phyloP scores from a whole-genome alignment of 768 basidiomycete species.

The Filobasidium floriforme region DNA sequence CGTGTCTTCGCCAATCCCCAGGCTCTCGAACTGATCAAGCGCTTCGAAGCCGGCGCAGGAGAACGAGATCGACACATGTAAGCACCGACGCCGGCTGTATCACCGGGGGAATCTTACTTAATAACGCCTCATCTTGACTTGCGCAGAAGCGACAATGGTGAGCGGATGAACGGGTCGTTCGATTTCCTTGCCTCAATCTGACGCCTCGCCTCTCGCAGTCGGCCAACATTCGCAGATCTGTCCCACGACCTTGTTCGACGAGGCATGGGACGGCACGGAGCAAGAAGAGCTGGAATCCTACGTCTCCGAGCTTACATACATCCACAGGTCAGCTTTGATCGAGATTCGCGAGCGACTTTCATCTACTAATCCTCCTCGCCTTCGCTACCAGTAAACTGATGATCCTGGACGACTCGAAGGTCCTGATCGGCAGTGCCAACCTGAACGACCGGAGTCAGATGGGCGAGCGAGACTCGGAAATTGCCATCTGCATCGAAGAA shows the following conservation, averaged over 20 bases:
- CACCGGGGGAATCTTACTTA: too few species aligned
- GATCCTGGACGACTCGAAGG: conserved; percentile 85
- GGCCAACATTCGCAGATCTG: conserved; percentile 70
- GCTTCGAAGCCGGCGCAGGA: conserved; percentile 63
- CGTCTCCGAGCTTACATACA: conserved; percentile 47
- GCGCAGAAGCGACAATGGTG: conserved; percentile 35
- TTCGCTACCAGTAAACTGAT: conserved; percentile 53
- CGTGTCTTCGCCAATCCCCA: not conserved
- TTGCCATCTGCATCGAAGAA: conserved; percentile 86
- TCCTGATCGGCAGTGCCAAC: conserved; percentile 93
- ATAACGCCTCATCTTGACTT: not conserved
- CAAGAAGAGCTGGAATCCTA: conserved; percentile 75
- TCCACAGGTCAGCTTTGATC: conserved; percentile 29
- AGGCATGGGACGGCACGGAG: conserved; percentile 74
- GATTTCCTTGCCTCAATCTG: not conserved
- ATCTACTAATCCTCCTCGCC: conserved; percentile 50
- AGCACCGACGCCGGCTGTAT: conserved; percentile 7
- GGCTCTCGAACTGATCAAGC: conserved; percentile 59
- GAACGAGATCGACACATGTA: conserved; percentile 37
- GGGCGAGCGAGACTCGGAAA: conserved; percentile 91
- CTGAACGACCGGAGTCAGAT: conserved; percentile 41
- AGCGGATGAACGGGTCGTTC: conserved; percentile 3
- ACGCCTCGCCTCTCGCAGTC: conserved; percentile 45
- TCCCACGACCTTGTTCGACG: conserved; percentile 57
- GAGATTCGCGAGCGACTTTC: conserved; percentile 23